A percentile compares a stretch with the other conserved stretches of the same genome.
phyloP scores from a whole-genome alignment of 225 moss, liverwort and hornwort genomes.

The Sphagnum tenellum region DNA sequence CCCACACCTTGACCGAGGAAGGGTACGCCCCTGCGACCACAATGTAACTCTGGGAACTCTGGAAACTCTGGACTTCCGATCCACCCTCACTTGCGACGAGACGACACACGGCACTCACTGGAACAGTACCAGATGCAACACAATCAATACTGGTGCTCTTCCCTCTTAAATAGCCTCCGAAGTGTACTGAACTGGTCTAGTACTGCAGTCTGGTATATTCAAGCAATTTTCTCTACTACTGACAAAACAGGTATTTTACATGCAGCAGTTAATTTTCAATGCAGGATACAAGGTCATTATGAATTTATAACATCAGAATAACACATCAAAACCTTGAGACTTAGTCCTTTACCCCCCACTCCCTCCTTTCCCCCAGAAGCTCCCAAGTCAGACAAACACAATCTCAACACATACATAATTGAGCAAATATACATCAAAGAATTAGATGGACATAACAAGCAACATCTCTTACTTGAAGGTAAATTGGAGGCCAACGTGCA shows the following conservation, averaged over 20 bases:
- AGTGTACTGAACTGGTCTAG: too few relatives aligned
- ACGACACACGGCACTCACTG: slow-evolving; percentile 99
- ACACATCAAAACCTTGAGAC: too few relatives aligned
- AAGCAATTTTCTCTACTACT: too few relatives aligned
- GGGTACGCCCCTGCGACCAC: slow-evolving; percentile 74
- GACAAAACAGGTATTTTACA: too few relatives aligned
- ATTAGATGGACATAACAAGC: slow-evolving; percentile 11
- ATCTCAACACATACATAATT: not conserved
- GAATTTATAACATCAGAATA: too few relatives aligned
- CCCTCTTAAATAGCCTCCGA: not conserved
- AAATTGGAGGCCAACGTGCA: not conserved
- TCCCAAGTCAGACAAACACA: too few relatives aligned
- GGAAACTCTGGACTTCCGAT: slow-evolving; percentile 98
- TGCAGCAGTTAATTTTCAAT: too few relatives aligned
- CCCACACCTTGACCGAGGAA: slow-evolving; percentile 70
- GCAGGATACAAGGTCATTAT: too few relatives aligned
- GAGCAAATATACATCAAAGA: slow-evolving; percentile 20
- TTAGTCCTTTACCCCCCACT: too few relatives aligned
- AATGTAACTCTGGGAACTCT: slow-evolving; percentile 57
- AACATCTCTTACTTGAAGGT: not conserved
- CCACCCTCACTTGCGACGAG: slow-evolving; percentile 99
- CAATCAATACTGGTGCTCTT: slow-evolving; percentile 75
- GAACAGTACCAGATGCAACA: slow-evolving; percentile 99
- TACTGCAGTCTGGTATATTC: too few relatives aligned
- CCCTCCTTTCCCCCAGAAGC: not conserved